Evolutionary conservation across 1,284 basidiomycete species (phyloP).

Genomic region (Melampsora americana): DNA sequence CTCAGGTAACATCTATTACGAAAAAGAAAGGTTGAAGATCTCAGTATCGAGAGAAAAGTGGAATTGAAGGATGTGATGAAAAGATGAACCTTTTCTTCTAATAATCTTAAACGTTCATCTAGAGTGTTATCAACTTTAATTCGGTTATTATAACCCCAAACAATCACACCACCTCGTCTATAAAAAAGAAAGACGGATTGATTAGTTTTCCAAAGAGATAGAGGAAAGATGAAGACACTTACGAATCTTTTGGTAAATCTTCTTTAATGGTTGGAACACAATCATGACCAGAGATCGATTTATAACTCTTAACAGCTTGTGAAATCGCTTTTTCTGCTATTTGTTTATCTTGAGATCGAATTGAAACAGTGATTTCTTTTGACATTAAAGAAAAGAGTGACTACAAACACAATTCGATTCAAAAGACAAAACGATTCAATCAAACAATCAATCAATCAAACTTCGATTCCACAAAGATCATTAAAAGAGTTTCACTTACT

Average conservation of each 20-base stretch:
- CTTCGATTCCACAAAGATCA: not conserved
- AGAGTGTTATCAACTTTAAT: conserved; percentile 89
- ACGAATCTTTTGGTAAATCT: conserved; percentile 70
- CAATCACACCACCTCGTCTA: conserved; percentile 78
- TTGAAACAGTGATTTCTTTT: conserved; percentile 63
- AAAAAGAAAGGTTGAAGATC: not conserved
- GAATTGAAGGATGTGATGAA: not conserved
- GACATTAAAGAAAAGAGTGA: conserved; percentile 67
- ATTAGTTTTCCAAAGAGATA: not conserved
- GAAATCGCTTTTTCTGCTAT: conserved; percentile 63
- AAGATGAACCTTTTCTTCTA: conserved; percentile 75
- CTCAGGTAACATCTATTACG: conserved; percentile 78
- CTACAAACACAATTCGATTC: conserved; percentile 50
- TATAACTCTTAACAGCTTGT: conserved; percentile 65
- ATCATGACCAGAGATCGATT: conserved; percentile 70
- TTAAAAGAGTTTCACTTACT: not conserved
- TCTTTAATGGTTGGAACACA: conserved; percentile 66
- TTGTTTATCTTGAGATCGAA: conserved; percentile 65
- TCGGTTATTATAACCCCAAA: conserved; percentile 67
- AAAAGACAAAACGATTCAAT: not conserved
- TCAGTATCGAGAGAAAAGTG: not conserved
- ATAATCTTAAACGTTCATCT: conserved; percentile 75
- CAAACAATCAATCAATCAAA: too few relatives aligned
- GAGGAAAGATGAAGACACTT: conserved; percentile 47
- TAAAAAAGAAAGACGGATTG: not conserved